These are phyloP conservation scores for Luffa aegyptiaca DNA, from an alignment of 306 rosid species.

Conservation along the genomic window DNA sequence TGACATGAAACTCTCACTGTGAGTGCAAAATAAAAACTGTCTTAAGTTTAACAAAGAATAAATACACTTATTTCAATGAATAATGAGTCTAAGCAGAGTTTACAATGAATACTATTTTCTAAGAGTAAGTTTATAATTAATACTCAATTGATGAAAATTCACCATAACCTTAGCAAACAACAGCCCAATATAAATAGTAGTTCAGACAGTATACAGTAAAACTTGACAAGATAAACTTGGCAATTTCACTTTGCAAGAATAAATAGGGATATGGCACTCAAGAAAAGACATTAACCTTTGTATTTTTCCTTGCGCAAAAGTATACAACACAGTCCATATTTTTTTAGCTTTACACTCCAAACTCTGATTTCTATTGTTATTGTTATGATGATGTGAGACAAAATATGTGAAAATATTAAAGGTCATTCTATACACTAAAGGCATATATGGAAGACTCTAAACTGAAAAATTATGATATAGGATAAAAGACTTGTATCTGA, in stretches of 20 bases:
- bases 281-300: background rate
- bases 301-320: background rate
- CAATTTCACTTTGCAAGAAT: background rate
- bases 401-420: background rate
- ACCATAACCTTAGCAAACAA: no score
- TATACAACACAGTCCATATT: background rate
- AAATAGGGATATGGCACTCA: background rate
- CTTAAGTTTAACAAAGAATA: no score
- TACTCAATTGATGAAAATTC: background rate
- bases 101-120: no score
- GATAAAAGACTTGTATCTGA: background rate
- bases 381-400: background rate
- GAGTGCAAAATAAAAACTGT: no score
- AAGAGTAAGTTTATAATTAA: no score
- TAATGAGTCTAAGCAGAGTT: no score
- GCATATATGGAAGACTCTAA: background rate
- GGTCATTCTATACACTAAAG: background rate
- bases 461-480: background rate
- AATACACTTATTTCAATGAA: no score
- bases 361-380: background rate
- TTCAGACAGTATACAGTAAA: no score
- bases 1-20: no score
- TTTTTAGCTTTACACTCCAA: background rate
- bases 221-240: background rate
- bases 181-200: no score